phyloP scores from a whole-genome alignment of 1,139 yeast genomes.

The Suhomyces panamericanus region DNA sequence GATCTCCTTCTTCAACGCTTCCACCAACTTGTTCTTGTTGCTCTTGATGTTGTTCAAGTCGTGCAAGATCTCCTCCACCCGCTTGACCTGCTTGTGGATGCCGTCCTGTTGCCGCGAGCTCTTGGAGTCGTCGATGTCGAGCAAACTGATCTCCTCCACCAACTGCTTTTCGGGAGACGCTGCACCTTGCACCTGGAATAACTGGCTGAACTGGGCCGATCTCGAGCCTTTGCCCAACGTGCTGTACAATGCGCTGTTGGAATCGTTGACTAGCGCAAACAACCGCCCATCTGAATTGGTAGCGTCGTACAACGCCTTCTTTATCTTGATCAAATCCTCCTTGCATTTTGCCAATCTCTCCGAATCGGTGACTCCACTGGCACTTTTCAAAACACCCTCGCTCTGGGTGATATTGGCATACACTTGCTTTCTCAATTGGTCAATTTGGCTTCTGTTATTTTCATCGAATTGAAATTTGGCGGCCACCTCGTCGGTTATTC shows the following conservation, averaged over 20 bases:
- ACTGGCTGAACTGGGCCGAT: constrained; percentile 32
- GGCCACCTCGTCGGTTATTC: constrained; percentile 32
- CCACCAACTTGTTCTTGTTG: constrained; percentile 61
- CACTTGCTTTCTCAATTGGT: constrained; percentile 40
- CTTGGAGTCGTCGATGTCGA: constrained; percentile 61
- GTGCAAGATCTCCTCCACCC: constrained; percentile 48
- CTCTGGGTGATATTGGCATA: constrained; percentile 37
- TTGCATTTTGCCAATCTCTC: constrained; percentile 23
- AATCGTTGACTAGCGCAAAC: constrained; percentile 34
- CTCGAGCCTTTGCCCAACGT: constrained; percentile 36
- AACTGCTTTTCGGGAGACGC: constrained; percentile 12
- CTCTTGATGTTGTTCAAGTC: constrained; percentile 47
- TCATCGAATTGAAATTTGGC: constrained; percentile 24
- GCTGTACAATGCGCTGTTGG: constrained; percentile 27
- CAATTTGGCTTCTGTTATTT: constrained; percentile 26
- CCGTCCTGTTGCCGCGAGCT: constrained; percentile 22
- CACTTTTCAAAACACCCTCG: constrained; percentile 28
- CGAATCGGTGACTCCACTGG: constrained; percentile 10
- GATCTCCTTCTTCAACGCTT: constrained; percentile 66
- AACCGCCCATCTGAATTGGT: constrained; percentile 64
- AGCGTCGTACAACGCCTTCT: constrained; percentile 68
- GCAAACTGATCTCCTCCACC: constrained; percentile 45
- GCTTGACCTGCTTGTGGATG: constrained; percentile 30
- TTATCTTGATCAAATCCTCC: constrained; percentile 57
- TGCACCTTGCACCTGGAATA: constrained; percentile 24